phyloP scores from a whole-genome alignment of 805 yeast species.

The Ogataea wickerhamii region DNA sequence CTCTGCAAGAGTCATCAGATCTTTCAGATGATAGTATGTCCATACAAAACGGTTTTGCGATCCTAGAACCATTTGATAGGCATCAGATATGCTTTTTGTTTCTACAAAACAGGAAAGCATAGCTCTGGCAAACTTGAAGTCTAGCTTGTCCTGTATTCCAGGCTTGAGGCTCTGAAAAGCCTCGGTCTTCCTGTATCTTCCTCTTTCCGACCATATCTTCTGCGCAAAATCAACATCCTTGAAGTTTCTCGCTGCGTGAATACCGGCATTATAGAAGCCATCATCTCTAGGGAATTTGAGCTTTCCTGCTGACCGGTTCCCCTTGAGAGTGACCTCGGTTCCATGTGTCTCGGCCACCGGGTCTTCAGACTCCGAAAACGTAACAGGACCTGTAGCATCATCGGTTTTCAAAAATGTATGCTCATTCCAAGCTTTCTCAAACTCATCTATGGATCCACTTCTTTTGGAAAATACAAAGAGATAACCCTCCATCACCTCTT shows the following conservation, averaged over 20 bases:
- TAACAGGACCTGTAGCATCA: constrained; percentile 22
- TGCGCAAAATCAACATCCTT: constrained; percentile 58
- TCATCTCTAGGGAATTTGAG: constrained; percentile 41
- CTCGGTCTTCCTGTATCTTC: constrained; percentile 56
- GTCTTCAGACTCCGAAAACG: constrained; percentile 10
- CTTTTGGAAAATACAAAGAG: constrained; percentile 44
- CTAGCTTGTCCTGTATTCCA: constrained; percentile 41
- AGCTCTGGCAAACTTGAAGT: constrained; percentile 66
- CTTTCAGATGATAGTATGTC: constrained; percentile 48
- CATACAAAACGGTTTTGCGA: constrained; percentile 69
- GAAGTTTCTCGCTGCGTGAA: constrained; percentile 62
- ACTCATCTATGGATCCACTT: constrained; percentile 33
- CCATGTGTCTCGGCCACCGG: constrained; percentile 21
- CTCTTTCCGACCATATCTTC: constrained; percentile 75
- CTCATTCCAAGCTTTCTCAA: constrained; percentile 33
- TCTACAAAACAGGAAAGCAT: constrained; percentile 61
- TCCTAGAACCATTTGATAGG: constrained; percentile 61
- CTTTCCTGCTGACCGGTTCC: constrained; percentile 4
- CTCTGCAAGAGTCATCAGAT: constrained; percentile 38
- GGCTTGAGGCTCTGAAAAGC: constrained; percentile 42
- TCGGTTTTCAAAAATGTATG: constrained; percentile 34
- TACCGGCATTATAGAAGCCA: constrained; percentile 54
- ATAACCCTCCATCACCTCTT: constrained; percentile 45
- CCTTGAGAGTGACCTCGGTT: constrained; percentile 12
- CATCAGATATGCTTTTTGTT: constrained; percentile 61